Evolutionary conservation across 768 basidiomycete species (phyloP), one percentile per base, ranked within the genome.

Genomic region (Russula sp.): DNA sequence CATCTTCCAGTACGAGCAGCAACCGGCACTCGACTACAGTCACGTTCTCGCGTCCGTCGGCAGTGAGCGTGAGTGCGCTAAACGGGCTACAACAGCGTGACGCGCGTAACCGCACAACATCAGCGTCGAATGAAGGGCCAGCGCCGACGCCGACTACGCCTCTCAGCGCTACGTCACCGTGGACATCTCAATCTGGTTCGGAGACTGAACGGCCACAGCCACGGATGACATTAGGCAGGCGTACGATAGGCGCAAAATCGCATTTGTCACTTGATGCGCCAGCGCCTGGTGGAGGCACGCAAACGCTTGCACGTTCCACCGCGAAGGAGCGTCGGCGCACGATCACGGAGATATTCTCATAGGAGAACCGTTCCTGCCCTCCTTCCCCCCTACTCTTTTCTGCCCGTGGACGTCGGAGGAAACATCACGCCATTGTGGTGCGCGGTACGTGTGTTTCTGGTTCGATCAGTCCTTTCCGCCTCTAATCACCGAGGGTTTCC

Each of bases 31-130:
- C 64, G 22, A 75, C 72, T 48, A 79, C 78, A 59, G 82, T 85
- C 6, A 86, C 85, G 3, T 88, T 90, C 71, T 89, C 88, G 6
- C 81, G 84, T 1, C 84, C 88, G 0, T 77, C 81, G 28, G 80
- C 79, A 7, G 78, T 80, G 46, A 81, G 84, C 3, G 77, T 86
- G 11, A 80, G 80, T 32, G 77, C 84, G 48, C 73, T 87, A 38
- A 80, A 72, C 48, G 84, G 81, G 14, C 74, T 89, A 30, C 82
- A 85, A 66, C 79, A 82, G 70, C 84, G 84, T 62, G 77, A 81
- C 65, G 74, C 59, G 30, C 74, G 78, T 61, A 72, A 72, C 34
- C 77, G 74, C 58, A 72, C 74, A 40, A 72, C 74, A 71, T 71
- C 71, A 65, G 72, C 73, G 71, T 71, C 71, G 64, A 73, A 74